Percentiles rank a stretch among this genome's conserved stretches.
Evolutionary conservation across 129 eudicot genomes (phyloP).

Genomic region (Centella asiatica): DNA sequence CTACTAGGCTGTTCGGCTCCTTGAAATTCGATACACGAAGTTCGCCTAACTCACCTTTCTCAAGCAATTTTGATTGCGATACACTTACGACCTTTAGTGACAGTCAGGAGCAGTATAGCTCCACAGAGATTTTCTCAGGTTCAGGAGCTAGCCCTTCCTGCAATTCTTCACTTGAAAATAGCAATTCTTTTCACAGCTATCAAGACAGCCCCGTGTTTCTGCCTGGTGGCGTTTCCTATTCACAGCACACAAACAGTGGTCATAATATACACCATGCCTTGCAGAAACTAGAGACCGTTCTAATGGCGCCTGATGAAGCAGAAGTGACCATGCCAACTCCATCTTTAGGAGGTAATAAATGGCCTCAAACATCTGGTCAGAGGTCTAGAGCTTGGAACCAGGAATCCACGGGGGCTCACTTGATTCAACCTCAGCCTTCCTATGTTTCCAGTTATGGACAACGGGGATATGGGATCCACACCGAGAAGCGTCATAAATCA

Average conservation of each 20-base stretch:
- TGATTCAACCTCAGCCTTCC: conserved; percentile 23
- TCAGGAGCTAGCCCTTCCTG: conserved; percentile 52
- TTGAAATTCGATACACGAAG: conserved; percentile 46
- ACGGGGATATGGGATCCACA: conserved; percentile 11
- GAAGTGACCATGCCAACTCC: conserved; percentile 29
- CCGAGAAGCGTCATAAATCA: conserved; percentile 29
- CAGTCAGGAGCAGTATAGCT: conserved; percentile 48
- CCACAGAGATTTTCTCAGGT: conserved; percentile 38
- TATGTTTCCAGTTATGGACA: conserved; percentile 22
- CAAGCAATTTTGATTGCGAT: conserved; percentile 46
- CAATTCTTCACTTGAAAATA: conserved; percentile 48
- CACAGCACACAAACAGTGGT: conserved; percentile 22
- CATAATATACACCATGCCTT: conserved; percentile 41
- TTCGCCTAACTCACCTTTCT: conserved; percentile 82
- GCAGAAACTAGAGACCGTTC: conserved; percentile 58
- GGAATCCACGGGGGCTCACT: conserved; percentile 22
- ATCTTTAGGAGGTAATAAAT: conserved; percentile 29
- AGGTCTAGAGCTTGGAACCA: conserved; percentile 29
- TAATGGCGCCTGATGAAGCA: conserved; percentile 64
- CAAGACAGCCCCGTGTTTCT: conserved; percentile 5
- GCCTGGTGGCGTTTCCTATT: conserved; percentile 13
- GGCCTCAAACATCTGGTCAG: conserved; percentile 34
- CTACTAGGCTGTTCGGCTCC: conserved; percentile 33
- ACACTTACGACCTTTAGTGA: conserved; percentile 34
- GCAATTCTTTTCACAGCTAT: conserved; percentile 28